These are phyloP conservation scores for Fusarium lateritium DNA, from an alignment of 2,329 filamentous ascomycete genomes.

Conservation along the genomic window DNA sequence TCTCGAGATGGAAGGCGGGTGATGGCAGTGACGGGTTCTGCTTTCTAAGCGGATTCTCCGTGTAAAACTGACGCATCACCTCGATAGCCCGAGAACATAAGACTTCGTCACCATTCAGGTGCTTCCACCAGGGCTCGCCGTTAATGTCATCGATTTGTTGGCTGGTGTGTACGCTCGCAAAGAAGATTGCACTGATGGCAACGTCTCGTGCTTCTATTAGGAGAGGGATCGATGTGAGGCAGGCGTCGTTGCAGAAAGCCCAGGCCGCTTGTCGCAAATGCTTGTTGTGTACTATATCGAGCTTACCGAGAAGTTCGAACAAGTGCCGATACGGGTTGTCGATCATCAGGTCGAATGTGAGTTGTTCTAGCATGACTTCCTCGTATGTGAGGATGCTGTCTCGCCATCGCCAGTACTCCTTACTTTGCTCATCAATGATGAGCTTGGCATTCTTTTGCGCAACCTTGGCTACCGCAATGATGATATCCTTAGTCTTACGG, in stretches of 20 bases:
- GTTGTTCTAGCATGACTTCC: conserved; percentile 89
- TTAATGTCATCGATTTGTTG: conserved; percentile 83
- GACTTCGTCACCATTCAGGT: conserved; percentile 78
- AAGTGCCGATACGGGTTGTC: conserved; percentile 90
- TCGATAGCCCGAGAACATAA: conserved; percentile 82
- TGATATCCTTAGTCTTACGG: conserved; percentile 93
- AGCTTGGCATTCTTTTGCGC: conserved; percentile 94
- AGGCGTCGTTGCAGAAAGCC: conserved; percentile 94
- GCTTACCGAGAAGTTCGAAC: conserved; percentile 82
- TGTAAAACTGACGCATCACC: conserved; percentile 79
- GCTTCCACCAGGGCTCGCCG: conserved; percentile 89
- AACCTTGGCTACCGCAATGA: conserved; percentile 92
- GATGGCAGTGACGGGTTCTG: conserved; percentile 68
- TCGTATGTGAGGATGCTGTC: conserved; percentile 95
- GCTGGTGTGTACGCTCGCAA: conserved; percentile 81
- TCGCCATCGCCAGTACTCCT: conserved; percentile 98
- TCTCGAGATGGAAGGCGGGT: conserved; percentile 70
- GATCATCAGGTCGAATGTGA: conserved; percentile 95
- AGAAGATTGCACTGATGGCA: conserved; percentile 88
- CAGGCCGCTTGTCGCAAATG: conserved; percentile 87
- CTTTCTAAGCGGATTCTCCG: conserved; percentile 74
- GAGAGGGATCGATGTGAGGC: conserved; percentile 86
- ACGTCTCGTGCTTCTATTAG: conserved; percentile 85
- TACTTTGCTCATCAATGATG: conserved; percentile 94
- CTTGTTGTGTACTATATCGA: conserved; percentile 84